A percentile compares a stretch with the other conserved stretches of the same genome.
Evolutionary conservation across 805 yeast genomes (phyloP).

Genomic region (Brettanomyces anomalus): DNA sequence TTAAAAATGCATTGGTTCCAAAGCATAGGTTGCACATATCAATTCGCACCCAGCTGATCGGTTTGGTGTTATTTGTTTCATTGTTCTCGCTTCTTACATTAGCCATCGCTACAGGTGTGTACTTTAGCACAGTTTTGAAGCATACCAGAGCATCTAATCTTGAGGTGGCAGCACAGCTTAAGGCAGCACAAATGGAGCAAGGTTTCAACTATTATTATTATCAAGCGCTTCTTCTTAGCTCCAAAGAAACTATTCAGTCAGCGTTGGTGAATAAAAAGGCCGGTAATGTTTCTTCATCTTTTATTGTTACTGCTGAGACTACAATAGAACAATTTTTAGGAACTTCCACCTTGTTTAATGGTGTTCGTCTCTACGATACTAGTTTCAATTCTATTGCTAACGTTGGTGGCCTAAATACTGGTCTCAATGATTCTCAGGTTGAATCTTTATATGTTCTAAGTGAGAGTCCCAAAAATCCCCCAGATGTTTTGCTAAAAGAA

Average conservation of each 20-base stretch:
- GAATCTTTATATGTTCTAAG: constrained; percentile 28
- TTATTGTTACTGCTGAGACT: constrained; percentile 37
- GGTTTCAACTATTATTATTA: constrained; percentile 52
- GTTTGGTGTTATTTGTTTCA: constrained; percentile 61
- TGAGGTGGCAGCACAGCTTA: constrained; percentile 70
- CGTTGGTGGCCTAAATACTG: constrained; percentile 27
- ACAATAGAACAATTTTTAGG: constrained; percentile 53
- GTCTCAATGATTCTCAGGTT: constrained; percentile 24
- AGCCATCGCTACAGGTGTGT: constrained; percentile 69
- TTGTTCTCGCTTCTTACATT: constrained; percentile 60
- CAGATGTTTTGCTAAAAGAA: constrained; percentile 32
- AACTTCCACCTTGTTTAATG: constrained; percentile 53
- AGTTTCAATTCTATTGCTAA: constrained; percentile 38
- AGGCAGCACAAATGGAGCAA: constrained; percentile 72
- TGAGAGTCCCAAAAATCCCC: constrained; percentile 20
- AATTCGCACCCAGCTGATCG: constrained; percentile 66
- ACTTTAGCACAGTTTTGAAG: constrained; percentile 56
- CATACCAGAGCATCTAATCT: constrained; percentile 60
- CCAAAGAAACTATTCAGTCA: constrained; percentile 48
- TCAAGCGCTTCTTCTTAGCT: constrained; percentile 58
- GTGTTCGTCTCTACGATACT: constrained; percentile 61
- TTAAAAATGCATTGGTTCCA: neutral
- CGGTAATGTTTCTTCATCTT: constrained; percentile 52
- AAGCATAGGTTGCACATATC: constrained; percentile 39
- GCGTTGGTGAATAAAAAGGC: constrained; percentile 59